Base-by-base conservation (phyloP, 2,329 filamentous ascomycete species). In the Alternaria viburni region DNA sequence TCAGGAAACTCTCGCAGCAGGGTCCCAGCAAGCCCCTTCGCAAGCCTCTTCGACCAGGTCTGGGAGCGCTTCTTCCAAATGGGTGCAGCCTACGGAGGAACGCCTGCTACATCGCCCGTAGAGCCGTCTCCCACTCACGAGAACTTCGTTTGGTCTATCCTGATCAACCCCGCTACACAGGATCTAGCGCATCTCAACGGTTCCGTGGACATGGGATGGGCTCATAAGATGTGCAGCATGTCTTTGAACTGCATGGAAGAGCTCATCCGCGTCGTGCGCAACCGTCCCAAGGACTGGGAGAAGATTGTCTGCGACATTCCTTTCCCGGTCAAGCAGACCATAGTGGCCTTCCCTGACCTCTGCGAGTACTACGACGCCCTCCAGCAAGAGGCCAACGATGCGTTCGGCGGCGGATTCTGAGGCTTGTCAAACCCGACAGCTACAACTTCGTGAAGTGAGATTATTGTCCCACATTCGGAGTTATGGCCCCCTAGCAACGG, bases 121-220 rank as follows among this genome's bases (percentile, higher is more conserved):
- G 25, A 52, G 6, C 28, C 47, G 7, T 58, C 64, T 12, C 59
- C 58, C 4, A 62, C 65, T 2, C 51, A 59, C 28, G 54, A 61
- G 15, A 72, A 73, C 52, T 73, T 66, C 54, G 47, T 61, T 5
- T 75, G 73, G 73, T 49, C 72, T 6, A 54, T 70, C 5, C 63
- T 75, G 4, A 70, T 75, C 65, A 74, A 75, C 57, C 66, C 70
- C 1, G 69, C 70, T 60, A 74, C 73, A 1, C 73, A 75, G 57
- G 65, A 68, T 11, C 59, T 70, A 3, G 66, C 69, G 61, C 66
- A 69, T 23, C 72, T 71, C 6, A 67, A 69, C 12, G 73, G 73
- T 44, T 54, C 60, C n/a, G 21, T 69, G 13, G 72, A 76, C 45
- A 43, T 55, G 6, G 57, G 51, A 2, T 74, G 66, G 64, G 57